phyloP scores from a whole-genome alignment of 2,329 filamentous ascomycete genomes.

The Alternaria sp. region DNA sequence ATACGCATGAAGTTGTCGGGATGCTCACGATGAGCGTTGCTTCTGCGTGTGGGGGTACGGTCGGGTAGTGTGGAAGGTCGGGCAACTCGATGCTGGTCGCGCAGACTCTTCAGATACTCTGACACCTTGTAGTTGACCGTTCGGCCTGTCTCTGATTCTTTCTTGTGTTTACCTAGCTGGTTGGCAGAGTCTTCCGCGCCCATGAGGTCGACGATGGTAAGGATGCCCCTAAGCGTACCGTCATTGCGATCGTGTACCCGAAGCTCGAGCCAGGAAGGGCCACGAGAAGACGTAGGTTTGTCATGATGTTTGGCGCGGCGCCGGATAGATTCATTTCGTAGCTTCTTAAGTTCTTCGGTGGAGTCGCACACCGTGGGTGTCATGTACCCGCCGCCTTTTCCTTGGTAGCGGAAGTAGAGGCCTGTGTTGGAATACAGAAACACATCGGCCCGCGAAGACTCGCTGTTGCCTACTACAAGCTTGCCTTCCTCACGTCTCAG shows the following conservation, averaged over 20 bases:
- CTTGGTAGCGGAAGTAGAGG: neutral
- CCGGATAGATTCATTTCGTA: neutral
- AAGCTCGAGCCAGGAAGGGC: neutral
- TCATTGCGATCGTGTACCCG: neutral
- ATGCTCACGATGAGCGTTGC: neutral
- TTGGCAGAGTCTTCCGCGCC: neutral
- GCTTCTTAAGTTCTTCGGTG: neutral
- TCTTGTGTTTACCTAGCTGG: neutral
- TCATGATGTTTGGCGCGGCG: neutral
- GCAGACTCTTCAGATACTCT: neutral
- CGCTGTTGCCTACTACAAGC: neutral
- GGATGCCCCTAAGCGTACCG: neutral
- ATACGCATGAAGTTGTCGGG: neutral
- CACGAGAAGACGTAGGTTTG: neutral
- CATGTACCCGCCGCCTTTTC: neutral
- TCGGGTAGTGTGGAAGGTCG: neutral
- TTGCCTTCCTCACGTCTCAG: neutral
- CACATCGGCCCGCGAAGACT: neutral
- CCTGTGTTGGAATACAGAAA: neutral
- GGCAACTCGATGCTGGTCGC: neutral
- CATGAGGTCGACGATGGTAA: neutral
- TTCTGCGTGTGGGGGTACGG: neutral
- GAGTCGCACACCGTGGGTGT: neutral
- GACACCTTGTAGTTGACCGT: neutral
- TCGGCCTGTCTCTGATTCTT: neutral